Evolutionary conservation across 2,329 filamentous ascomycete genomes (phyloP), one percentile per base, ranked within the genome.

Genomic region (Coniella lustricola): DNA sequence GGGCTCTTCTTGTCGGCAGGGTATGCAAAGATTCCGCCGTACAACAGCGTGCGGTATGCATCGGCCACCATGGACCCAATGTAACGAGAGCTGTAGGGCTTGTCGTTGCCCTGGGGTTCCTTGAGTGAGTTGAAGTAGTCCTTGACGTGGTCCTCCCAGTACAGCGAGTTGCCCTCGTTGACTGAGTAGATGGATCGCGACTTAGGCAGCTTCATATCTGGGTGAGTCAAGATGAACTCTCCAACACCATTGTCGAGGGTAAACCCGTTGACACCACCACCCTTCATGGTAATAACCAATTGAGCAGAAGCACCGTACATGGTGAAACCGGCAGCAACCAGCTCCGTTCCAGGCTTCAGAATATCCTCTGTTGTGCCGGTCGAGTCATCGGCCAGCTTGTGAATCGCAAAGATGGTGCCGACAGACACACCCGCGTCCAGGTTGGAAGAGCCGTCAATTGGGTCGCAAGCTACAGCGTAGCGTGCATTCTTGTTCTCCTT

Each of bases 271-370:
- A 98, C 93, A 54, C 72, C 79, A 55, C 90, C 87, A 57, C 84
- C 88, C 70, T 85, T 87, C 90, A 97, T 96, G 58, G 93, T 98
- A 64, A 98, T 86, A 61, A 98, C 93, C 39, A 98, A 78, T 73
- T 97, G 91, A 3, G 93, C 84, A 3, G 90, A 96, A 58, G 93
- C 93, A 63, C 93, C 93, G 71, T 98, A 98, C 93, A 98, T 98
- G 69, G 93, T 98, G 78, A 98, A 98, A n/a, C 93, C 93, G 18
- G 88, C 84, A 32, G 93, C 91, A 17, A 97, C 80, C 57, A 97
- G 81, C 69, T 96, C 90, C 2, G 87, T 91, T 49, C 93, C 93
- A 1, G 93, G 87, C 68, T 83, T 84, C 52, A 97, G 79, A 53
- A 98, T 79, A 66, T 97, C 90, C 62, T 94, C 89, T 59, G 86